Conservation (phyloP, 129 eudicot genomes). For the Erigeron canadensis region DNA sequence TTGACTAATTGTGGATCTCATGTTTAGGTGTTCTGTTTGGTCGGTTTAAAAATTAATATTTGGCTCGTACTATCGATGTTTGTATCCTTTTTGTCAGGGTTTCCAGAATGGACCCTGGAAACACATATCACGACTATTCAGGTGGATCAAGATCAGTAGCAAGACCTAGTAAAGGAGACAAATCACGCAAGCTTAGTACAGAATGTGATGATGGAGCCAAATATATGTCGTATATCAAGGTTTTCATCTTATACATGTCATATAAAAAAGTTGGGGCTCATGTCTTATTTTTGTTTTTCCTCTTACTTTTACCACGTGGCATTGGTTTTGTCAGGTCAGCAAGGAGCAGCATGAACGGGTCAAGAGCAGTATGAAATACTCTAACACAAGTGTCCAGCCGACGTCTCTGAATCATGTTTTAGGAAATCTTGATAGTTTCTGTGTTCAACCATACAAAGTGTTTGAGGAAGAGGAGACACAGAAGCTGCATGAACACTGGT, state of each 20-base stretch:
- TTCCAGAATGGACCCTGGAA: constrained; percentile 44
- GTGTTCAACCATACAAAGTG: constrained; percentile 74
- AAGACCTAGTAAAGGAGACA: constrained; percentile 51
- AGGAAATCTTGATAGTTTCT: constrained; percentile 63
- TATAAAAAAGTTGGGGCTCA: not conserved
- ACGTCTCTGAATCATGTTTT: constrained; percentile 73
- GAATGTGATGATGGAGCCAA: constrained; percentile 82
- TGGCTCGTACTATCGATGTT: constrained; percentile 1
- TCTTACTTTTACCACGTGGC: too few species aligned
- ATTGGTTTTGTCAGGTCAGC: constrained; percentile 64
- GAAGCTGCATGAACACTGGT: constrained; percentile 81
- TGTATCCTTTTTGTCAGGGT: constrained; percentile 26
- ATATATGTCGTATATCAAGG: constrained; percentile 97
- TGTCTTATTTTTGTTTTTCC: not conserved
- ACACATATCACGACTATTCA: constrained; percentile 37
- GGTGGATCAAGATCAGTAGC: constrained; percentile 43
- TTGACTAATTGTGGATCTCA: not conserved
- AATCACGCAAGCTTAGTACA: constrained; percentile 46
- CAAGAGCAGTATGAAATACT: constrained; percentile 81
- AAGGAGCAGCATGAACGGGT: constrained; percentile 85
- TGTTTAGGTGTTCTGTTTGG: constrained; percentile 3
- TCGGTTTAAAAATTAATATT: not conserved
- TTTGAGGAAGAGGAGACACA: constrained; percentile 88
- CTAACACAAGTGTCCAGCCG: constrained; percentile 58
- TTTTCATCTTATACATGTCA: constrained; percentile 13